Conservation (phyloP, 352 stramenopile genomes). For the Elongisporangium anandrum region DNA sequence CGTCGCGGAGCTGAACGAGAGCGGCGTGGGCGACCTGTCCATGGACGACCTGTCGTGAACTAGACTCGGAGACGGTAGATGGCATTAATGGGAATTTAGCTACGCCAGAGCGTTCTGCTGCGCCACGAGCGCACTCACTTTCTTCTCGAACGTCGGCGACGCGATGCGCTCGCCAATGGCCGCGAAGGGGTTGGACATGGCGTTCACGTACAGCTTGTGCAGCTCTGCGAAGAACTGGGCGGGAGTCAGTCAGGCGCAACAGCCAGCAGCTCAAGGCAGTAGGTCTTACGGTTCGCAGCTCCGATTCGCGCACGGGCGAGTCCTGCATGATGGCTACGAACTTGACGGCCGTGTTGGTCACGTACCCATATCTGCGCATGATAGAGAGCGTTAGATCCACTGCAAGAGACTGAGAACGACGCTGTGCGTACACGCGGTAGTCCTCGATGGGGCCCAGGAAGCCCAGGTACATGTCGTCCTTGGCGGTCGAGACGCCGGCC, state of each 20-base stretch:
- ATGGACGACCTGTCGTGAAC: conserved; percentile 36
- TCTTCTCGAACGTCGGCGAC: conserved; percentile 77
- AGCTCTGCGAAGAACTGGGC: conserved; percentile 76
- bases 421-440: conserved; percentile 56
- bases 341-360: conserved; percentile 86
- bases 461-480: conserved; percentile 85
- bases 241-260: neutral
- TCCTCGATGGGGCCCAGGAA: conserved; percentile 84
- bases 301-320: conserved; percentile 64
- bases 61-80: conserved; percentile 6
- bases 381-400: neutral
- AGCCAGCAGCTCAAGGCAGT: neutral
- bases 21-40: conserved; percentile 59
- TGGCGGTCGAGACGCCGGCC: conserved; percentile 38
- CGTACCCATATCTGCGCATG: conserved; percentile 64
- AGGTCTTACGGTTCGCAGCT: conserved; percentile 71
- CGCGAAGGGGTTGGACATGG: conserved; percentile 84
- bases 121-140: conserved; percentile 67
- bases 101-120: conserved; percentile 49
- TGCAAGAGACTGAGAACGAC: neutral
- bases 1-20: conserved; percentile 32
- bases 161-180: conserved; percentile 75
- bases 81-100: conserved; percentile 4
- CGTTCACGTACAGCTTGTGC: conserved; percentile 86
- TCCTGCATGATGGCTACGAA: conserved; percentile 78